phyloP scores from a whole-genome alignment of 441 rosid genomes.

The Corymbia citriodora region DNA sequence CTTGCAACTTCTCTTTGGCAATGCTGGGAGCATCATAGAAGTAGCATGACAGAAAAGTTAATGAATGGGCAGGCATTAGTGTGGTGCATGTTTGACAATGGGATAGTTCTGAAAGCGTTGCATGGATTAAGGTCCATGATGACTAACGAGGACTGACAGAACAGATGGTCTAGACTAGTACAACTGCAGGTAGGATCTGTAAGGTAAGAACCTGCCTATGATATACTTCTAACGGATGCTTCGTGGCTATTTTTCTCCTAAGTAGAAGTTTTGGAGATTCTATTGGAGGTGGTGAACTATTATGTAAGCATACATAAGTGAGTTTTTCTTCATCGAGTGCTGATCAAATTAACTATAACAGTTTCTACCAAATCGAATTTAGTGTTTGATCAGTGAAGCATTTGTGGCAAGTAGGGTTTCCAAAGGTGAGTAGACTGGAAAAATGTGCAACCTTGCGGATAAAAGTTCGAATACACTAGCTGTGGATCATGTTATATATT shows the following conservation, averaged over 20 bases:
- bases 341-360: not conserved
- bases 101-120: not conserved
- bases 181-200: not conserved
- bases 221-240: not conserved
- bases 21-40: constrained; percentile 31
- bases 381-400: not conserved
- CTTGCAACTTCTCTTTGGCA: constrained; percentile 75
- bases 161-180: not conserved
- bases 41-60: not conserved
- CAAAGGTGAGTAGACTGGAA: not conserved
- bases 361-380: not conserved
- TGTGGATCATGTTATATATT: not conserved
- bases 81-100: not conserved
- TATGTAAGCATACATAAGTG: not conserved
- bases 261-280: not conserved
- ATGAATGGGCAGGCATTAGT: not conserved
- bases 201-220: not conserved
- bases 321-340: not conserved
- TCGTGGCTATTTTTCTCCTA: not conserved
- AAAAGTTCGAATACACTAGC: not conserved
- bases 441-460: not conserved
- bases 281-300: not conserved
- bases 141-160: not conserved
- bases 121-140: not conserved
- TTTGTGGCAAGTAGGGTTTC: not conserved